Conservation (phyloP, 2,329 filamentous ascomycete species). For the Verticillium longisporum region DNA sequence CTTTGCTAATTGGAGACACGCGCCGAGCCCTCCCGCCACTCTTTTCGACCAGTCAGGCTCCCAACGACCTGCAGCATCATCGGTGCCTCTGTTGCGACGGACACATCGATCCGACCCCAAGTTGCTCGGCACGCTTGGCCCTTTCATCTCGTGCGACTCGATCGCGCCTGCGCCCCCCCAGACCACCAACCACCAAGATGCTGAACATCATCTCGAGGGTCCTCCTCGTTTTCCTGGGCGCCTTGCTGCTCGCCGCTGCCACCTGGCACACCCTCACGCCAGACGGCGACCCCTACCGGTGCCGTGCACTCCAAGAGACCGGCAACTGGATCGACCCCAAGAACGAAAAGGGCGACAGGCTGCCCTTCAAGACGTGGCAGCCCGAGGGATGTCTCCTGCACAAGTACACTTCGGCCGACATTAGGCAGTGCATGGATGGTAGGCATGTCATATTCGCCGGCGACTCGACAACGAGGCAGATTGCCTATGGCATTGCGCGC, state of each 20-base stretch:
- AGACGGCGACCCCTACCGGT: conserved; percentile 41
- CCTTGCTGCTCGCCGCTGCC: neutral
- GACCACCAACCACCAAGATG: neutral
- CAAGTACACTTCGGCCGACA: conserved; percentile 42
- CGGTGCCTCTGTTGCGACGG: neutral
- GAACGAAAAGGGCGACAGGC: conserved; percentile 17
- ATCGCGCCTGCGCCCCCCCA: neutral
- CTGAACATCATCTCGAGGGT: neutral
- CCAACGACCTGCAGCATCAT: neutral
- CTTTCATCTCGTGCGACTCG: neutral
- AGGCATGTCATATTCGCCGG: conserved; percentile 50
- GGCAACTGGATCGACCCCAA: conserved; percentile 40
- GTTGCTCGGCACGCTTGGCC: neutral
- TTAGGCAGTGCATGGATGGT: conserved; percentile 44
- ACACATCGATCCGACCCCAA: neutral
- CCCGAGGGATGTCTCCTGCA: conserved; percentile 52
- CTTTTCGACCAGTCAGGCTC: neutral
- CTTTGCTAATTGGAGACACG: neutral
- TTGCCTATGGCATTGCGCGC: conserved; percentile 46
- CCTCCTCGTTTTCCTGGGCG: neutral
- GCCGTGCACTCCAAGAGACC: conserved; percentile 38
- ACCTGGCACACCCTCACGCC: neutral
- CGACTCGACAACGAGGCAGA: conserved; percentile 50
- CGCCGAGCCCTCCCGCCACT: neutral
- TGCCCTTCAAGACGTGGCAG: conserved; percentile 45